phyloP scores from a whole-genome alignment of 1,139 yeast genomes.

The Sugiyamaella pinicola region DNA sequence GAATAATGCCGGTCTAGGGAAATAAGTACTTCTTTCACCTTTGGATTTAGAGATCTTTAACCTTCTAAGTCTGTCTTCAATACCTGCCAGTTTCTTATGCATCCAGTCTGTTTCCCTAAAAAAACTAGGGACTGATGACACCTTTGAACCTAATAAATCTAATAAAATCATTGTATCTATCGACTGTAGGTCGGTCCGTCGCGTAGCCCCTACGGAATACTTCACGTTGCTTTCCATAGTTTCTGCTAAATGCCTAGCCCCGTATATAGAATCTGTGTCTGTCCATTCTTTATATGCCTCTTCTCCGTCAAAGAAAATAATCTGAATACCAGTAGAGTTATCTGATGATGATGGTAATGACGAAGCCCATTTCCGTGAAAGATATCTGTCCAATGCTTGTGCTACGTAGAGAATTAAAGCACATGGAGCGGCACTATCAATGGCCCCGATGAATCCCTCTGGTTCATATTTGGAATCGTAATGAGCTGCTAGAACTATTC shows the following conservation, averaged over 20 bases:
- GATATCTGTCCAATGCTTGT: conserved; percentile 38
- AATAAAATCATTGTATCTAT: conserved; percentile 51
- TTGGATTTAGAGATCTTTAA: conserved; percentile 24
- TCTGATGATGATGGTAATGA: conserved; percentile 28
- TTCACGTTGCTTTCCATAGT: conserved; percentile 40
- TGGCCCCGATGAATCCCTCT: conserved; percentile 60
- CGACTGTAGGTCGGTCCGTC: conserved; percentile 33
- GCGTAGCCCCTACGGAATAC: conserved; percentile 21
- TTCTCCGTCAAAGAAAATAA: conserved; percentile 61
- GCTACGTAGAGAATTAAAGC: conserved; percentile 53
- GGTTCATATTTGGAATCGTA: conserved; percentile 55
- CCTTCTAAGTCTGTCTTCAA: conserved; percentile 32
- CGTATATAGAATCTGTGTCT: conserved; percentile 55
- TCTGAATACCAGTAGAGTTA: conserved; percentile 46
- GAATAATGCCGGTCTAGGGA: conserved; percentile 29
- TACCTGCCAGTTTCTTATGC: conserved; percentile 43
- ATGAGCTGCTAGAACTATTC: conserved; percentile 54
- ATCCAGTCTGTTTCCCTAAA: conserved; percentile 47
- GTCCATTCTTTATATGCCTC: conserved; percentile 58
- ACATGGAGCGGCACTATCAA: conserved; percentile 60
- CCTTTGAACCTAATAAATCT: conserved; percentile 52
- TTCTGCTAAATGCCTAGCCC: conserved; percentile 53
- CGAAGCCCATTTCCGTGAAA: conserved; percentile 38
- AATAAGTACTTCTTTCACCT: conserved; percentile 22
- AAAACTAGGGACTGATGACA: conserved; percentile 49